Evolutionary conservation across 2,329 filamentous ascomycete species (phyloP).

Genomic region (Neonectria coccinea): DNA sequence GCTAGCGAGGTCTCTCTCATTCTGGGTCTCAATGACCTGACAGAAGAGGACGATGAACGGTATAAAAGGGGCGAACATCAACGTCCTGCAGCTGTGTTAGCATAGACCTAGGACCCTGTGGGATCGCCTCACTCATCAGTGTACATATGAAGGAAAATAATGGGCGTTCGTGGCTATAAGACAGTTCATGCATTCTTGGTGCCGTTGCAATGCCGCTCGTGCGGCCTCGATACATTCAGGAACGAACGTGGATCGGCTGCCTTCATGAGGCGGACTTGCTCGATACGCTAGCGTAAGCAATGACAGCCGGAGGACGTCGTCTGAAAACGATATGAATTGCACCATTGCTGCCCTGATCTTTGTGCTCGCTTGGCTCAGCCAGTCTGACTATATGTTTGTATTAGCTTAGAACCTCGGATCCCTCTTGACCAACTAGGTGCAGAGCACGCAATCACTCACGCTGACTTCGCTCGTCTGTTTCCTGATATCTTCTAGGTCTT

Average conservation of each 20-base stretch:
- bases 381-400: conserved; percentile 18
- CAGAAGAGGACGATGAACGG: conserved; percentile 67
- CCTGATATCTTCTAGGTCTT: conserved; percentile 48
- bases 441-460: conserved; percentile 26
- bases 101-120: neutral
- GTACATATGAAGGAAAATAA: conserved; percentile 56
- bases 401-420: conserved; percentile 6
- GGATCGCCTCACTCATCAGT: conserved; percentile 52
- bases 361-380: conserved; percentile 41
- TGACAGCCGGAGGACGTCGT: conserved; percentile 57
- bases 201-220: conserved; percentile 54
- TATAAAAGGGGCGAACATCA: conserved; percentile 64
- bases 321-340: conserved; percentile 52
- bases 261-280: conserved; percentile 48
- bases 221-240: conserved; percentile 57
- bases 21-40: conserved; percentile 60
- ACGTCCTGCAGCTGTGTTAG: conserved; percentile 50
- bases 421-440: neutral
- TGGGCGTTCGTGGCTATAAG: conserved; percentile 48
- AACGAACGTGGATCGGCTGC: conserved; percentile 52
- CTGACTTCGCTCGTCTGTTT: conserved; percentile 28
- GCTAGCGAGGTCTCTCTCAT: conserved; percentile 56
- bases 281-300: conserved; percentile 58
- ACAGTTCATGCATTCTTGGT: conserved; percentile 55
- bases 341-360: conserved; percentile 48